These are phyloP conservation scores for Jamesozyma piceae DNA, from an alignment of 805 yeast species.

Conservation along the genomic window DNA sequence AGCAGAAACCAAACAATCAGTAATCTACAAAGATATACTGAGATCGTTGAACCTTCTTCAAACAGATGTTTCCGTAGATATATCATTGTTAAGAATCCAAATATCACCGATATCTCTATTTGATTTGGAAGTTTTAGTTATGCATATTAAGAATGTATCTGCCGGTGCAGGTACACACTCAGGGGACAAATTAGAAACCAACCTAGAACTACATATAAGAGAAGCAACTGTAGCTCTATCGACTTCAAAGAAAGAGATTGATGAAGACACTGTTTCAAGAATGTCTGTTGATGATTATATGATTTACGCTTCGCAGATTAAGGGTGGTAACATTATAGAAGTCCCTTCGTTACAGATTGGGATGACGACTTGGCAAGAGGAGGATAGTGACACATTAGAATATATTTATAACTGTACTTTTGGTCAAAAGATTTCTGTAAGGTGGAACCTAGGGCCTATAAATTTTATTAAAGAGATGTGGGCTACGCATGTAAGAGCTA, in stretches of 20 bases:
- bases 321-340: constrained; percentile 71
- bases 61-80: constrained; percentile 55
- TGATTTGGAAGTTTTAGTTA: constrained; percentile 66
- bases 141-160: constrained; percentile 45
- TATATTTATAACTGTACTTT: constrained; percentile 63
- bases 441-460: constrained; percentile 91
- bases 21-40: constrained; percentile 25
- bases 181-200: constrained; percentile 37
- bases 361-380: constrained; percentile 67
- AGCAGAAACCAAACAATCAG: constrained; percentile 14
- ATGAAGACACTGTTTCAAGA: constrained; percentile 38
- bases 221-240: constrained; percentile 64
- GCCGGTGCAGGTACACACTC: constrained; percentile 40
- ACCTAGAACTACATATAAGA: constrained; percentile 49
- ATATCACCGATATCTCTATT: constrained; percentile 75
- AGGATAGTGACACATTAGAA: constrained; percentile 45
- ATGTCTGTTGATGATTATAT: constrained; percentile 49
- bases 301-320: constrained; percentile 44
- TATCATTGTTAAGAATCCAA: constrained; percentile 50
- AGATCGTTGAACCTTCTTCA: constrained; percentile 35
- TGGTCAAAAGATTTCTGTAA: constrained; percentile 82
- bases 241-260: constrained; percentile 40
- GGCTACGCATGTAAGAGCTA: constrained; percentile 70
- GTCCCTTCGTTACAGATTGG: constrained; percentile 67
- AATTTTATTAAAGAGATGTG: constrained; percentile 89